Conservation (phyloP, 225 moss, liverwort and hornwort genomes). For the Thuidium tamariscinum region DNA sequence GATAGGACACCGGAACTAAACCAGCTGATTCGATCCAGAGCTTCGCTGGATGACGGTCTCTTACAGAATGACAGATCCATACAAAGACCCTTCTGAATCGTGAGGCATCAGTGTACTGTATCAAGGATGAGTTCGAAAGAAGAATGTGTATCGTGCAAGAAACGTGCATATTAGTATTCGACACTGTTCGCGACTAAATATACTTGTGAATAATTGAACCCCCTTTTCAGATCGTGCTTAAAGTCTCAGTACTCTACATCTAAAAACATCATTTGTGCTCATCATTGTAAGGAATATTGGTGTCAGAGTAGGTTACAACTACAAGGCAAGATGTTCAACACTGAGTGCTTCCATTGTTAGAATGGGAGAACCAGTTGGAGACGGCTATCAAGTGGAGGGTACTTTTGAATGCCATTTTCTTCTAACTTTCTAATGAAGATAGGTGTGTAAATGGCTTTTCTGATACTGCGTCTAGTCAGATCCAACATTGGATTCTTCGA, state of each 20-base stretch:
- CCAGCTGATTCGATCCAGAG: neutral
- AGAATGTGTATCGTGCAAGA: neutral
- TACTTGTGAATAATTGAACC: neutral
- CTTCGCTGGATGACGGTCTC: neutral
- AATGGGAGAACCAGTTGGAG: too few relatives aligned
- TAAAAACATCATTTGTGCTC: neutral
- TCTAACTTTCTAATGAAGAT: neutral
- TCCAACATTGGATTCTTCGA: too few relatives aligned
- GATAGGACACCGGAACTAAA: neutral
- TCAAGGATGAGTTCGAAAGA: neutral
- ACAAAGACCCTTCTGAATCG: neutral
- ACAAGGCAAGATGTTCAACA: neutral
- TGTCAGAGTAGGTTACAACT: neutral
- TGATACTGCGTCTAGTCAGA: neutral
- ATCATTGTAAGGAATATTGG: neutral
- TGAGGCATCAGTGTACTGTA: neutral
- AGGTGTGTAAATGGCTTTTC: neutral
- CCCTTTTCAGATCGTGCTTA: neutral
- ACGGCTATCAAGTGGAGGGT: neutral
- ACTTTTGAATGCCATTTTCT: neutral
- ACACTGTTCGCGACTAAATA: neutral
- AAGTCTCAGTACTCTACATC: neutral
- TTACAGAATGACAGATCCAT: neutral
- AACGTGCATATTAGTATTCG: neutral
- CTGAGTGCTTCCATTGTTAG: neutral